These are phyloP conservation scores for Thamnidium elegans DNA, from an alignment of 192 early-diverging fungal genomes.

Conservation along the genomic window DNA sequence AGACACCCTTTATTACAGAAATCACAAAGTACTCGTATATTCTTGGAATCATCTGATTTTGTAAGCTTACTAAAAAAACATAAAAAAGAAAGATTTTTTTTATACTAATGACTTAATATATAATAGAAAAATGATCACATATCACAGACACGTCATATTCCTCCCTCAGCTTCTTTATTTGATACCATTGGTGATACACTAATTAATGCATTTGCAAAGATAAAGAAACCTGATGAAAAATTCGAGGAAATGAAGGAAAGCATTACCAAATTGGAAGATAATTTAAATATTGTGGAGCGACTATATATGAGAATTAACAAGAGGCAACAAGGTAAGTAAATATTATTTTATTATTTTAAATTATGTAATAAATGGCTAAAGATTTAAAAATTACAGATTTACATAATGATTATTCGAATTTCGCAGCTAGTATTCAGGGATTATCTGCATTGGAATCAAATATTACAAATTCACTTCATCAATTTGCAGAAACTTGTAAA, in stretches of 20 bases:
- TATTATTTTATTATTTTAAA: no score
- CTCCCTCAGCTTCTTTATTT: slow-evolving; percentile 57
- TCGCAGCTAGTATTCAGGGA: slow-evolving; percentile 73
- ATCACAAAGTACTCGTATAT: slow-evolving; percentile 68
- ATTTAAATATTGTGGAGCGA: slow-evolving; percentile 82
- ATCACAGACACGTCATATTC: slow-evolving; percentile 39
- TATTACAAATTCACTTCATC: slow-evolving; percentile 70
- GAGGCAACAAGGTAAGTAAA: slow-evolving; percentile 58
- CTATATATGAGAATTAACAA: slow-evolving; percentile 73
- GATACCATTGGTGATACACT: slow-evolving; percentile 83
- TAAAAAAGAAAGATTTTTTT: no score
- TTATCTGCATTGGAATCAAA: slow-evolving; percentile 84
- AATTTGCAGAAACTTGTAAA: slow-evolving; percentile 71
- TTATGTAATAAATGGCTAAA: neutral
- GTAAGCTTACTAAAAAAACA: no score
- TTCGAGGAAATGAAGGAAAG: slow-evolving; percentile 82
- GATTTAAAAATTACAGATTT: slow-evolving; percentile 50
- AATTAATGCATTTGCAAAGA: slow-evolving; percentile 86
- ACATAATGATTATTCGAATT: slow-evolving; percentile 73
- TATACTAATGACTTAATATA: neutral
- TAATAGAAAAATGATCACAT: slow-evolving; percentile 46
- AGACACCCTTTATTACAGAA: slow-evolving; percentile 78
- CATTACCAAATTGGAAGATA: slow-evolving; percentile 83
- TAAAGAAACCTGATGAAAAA: slow-evolving; percentile 82
- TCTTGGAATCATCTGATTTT: slow-evolving; percentile 84